A percentile compares a stretch with the other conserved stretches of the same genome.
phyloP scores from a whole-genome alignment of 208 protist genomes.

The Acanthamoeba healyi region DNA sequence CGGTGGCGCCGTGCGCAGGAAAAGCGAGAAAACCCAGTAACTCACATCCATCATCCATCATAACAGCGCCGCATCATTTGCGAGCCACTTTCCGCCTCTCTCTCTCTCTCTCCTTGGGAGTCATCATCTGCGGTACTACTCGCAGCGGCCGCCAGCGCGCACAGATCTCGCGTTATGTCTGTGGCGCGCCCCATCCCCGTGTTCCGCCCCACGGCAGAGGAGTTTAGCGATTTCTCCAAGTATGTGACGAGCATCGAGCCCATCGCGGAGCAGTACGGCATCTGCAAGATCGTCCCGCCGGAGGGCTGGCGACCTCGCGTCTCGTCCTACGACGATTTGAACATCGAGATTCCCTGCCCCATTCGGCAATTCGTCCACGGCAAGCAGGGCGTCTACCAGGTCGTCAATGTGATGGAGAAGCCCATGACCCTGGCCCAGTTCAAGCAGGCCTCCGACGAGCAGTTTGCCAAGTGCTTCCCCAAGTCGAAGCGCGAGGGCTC shows the following conservation, averaged over 20 bases:
- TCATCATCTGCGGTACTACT: no score
- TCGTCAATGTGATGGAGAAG: conserved; percentile 76
- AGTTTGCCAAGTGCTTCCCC: conserved; percentile 72
- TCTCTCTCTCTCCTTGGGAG: no score
- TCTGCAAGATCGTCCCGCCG: conserved; percentile 78
- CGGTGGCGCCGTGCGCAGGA: no score
- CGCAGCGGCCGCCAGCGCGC: no score
- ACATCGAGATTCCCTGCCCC: conserved; percentile 76
- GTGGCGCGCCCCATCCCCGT: conserved; percentile 61
- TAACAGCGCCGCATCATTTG: no score
- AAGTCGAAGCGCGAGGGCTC: conserved; percentile 64
- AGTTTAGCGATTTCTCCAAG: conserved; percentile 76
- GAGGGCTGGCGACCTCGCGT: conserved; percentile 32
- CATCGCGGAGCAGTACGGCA: conserved; percentile 45
- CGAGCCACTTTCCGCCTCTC: no score
- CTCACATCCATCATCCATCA: not conserved
- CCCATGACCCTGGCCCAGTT: conserved; percentile 61
- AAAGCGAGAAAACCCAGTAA: no score
- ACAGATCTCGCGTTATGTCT: not conserved
- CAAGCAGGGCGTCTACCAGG: conserved; percentile 68
- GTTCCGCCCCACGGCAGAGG: conserved; percentile 70
- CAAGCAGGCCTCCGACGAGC: conserved; percentile 33
- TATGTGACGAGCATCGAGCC: conserved; percentile 77
- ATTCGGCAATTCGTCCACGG: conserved; percentile 68
- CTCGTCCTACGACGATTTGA: conserved; percentile 32